These are phyloP conservation scores for Melanogaster broomeanus DNA, from an alignment of 768 basidiomycete species.

Conservation along the genomic window DNA sequence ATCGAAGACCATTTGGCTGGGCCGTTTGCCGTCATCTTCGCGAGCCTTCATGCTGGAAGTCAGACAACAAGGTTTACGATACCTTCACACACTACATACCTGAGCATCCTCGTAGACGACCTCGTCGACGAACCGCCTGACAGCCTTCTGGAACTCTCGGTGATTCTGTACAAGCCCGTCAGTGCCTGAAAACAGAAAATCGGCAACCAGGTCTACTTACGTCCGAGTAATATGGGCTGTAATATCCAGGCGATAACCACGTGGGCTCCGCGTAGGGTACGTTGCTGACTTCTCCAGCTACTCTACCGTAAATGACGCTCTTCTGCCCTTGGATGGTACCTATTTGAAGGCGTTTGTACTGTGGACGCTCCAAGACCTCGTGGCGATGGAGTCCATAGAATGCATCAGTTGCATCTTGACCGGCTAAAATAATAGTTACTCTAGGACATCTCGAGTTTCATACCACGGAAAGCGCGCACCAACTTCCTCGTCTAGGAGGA, in stretches of 20 bases:
- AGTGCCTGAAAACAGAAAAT: background rate
- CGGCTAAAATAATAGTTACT: conserved; percentile 46
- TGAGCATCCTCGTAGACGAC: conserved; percentile 52
- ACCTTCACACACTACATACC: conserved; percentile 13
- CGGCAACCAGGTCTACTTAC: conserved; percentile 33
- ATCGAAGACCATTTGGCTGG: conserved; percentile 73
- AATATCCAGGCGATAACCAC: conserved; percentile 72
- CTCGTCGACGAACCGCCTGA: conserved; percentile 67
- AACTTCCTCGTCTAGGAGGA: conserved; percentile 76
- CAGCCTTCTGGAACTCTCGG: conserved; percentile 44
- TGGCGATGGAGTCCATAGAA: conserved; percentile 90
- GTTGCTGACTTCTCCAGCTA: conserved; percentile 59
- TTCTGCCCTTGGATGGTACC: conserved; percentile 70
- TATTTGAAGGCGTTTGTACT: conserved; percentile 72
- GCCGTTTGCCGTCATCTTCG: conserved; percentile 90
- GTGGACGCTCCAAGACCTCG: conserved; percentile 77
- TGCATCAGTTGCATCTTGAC: conserved; percentile 82
- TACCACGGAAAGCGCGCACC: conserved; percentile 46
- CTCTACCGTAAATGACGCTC: conserved; percentile 48
- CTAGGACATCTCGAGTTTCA: background rate
- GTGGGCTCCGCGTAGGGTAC: conserved; percentile 91
- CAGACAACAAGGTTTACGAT: conserved; percentile 20
- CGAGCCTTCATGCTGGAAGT: conserved; percentile 42
- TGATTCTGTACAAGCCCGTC: conserved; percentile 42
- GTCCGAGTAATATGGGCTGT: conserved; percentile 71